Percentiles rank a stretch among this genome's conserved stretches.
These are phyloP conservation scores for Colletotrichum sp. DNA, from an alignment of 2,329 filamentous ascomycete species.

Conservation along the genomic window DNA sequence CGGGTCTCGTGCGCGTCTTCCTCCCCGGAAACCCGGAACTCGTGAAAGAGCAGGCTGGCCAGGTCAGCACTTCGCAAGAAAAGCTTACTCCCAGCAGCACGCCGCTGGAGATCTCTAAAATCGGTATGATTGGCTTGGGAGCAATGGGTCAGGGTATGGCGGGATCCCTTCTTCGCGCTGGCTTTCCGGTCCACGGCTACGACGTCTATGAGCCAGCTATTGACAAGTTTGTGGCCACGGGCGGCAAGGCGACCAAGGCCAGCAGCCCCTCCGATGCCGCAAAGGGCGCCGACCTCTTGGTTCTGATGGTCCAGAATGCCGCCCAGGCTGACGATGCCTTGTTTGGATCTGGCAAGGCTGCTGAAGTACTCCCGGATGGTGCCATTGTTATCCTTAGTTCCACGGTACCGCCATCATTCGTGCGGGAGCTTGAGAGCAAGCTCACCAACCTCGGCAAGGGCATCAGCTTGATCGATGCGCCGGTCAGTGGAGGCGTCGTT, in stretches of 20 bases:
- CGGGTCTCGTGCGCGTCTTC: conserved; percentile 31
- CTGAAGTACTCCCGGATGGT: conserved; percentile 27
- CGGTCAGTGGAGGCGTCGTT: conserved; percentile 41
- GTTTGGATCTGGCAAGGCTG: conserved; percentile 33
- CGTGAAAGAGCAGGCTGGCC: conserved; percentile 21
- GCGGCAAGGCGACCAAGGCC: conserved; percentile 26
- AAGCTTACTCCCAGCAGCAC: conserved; percentile 24
- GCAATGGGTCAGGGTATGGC: conserved; percentile 45
- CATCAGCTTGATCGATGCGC: conserved; percentile 36
- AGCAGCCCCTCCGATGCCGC: conserved; percentile 31
- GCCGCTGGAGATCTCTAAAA: conserved; percentile 28
- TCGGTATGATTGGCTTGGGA: conserved; percentile 40
- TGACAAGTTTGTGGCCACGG: conserved; percentile 30
- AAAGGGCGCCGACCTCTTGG: conserved; percentile 30
- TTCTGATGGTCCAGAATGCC: conserved; percentile 41
- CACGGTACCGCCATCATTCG: conserved; percentile 38
- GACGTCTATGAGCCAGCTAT: conserved; percentile 34
- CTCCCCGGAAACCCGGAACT: conserved; percentile 19
- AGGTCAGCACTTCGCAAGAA: not conserved
- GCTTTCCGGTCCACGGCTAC: conserved; percentile 36
- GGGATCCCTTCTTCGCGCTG: conserved; percentile 33
- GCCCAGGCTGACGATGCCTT: conserved; percentile 35
- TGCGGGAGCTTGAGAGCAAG: conserved; percentile 23
- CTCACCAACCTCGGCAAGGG: conserved; percentile 27
- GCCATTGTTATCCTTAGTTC: conserved; percentile 38